These are phyloP conservation scores for Lasiosphaeria ovina DNA, from an alignment of 495 filamentous ascomycete genomes.

Conservation along the genomic window DNA sequence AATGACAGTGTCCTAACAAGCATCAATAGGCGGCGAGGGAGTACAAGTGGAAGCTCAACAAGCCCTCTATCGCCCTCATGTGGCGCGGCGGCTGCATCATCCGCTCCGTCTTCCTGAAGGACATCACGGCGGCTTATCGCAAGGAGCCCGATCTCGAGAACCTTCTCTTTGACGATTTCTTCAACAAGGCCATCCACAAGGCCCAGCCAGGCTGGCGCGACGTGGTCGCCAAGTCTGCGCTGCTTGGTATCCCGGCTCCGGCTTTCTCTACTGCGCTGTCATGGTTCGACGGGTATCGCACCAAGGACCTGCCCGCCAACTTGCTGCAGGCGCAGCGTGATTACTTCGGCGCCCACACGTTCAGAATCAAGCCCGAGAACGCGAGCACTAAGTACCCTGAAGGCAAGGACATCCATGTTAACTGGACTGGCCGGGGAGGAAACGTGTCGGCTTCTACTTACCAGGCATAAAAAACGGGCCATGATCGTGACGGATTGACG, in stretches of 20 bases:
- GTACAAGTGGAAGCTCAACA: conserved; percentile 98
- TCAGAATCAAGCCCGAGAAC: conserved; percentile 90
- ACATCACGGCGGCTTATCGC: conserved; percentile 97
- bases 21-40: conserved; percentile 76
- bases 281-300: conserved; percentile 98
- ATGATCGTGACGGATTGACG: background rate
- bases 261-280: conserved; percentile 93
- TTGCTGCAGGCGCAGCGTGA: conserved; percentile 97
- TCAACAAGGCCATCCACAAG: conserved; percentile 97
- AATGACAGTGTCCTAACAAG: conserved; percentile 19
- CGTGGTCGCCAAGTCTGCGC: conserved; percentile 83
- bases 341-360: conserved; percentile 99
- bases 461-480: conserved; percentile 66
- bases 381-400: conserved; percentile 81
- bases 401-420: conserved; percentile 93
- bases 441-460: conserved; percentile 97
- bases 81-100: conserved; percentile 99
- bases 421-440: conserved; percentile 98
- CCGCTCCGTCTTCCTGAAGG: conserved; percentile 99
- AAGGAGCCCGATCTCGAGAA: conserved; percentile 94
- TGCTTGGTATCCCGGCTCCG: conserved; percentile 91
- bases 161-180: conserved; percentile 97
- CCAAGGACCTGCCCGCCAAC: conserved; percentile 93
- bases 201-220: conserved; percentile 96
- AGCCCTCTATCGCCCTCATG: conserved; percentile 99